Evolutionary conservation across 257 asterid genomes (phyloP).

Genomic region (Solanum lycopersicoides): DNA sequence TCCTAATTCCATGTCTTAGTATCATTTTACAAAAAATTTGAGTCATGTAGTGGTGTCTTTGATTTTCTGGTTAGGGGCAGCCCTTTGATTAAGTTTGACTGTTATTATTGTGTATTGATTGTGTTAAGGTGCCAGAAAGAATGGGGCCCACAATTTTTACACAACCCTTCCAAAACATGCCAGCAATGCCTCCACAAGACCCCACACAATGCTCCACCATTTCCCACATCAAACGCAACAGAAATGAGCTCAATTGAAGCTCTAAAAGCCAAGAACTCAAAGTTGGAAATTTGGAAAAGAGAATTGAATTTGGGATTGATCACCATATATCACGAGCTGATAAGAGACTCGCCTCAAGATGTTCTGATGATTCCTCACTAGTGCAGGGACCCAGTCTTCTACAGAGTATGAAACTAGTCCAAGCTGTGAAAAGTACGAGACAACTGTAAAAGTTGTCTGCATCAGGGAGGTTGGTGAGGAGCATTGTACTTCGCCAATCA

Average conservation of each 20-base stretch:
- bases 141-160: not conserved
- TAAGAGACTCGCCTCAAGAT: too few species aligned
- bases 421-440: too few species aligned
- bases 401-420: too few species aligned
- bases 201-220: not conserved
- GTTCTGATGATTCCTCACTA: too few species aligned
- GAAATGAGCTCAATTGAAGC: not conserved
- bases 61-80: not conserved
- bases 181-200: not conserved
- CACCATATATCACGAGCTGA: not conserved
- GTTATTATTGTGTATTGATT: not conserved
- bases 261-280: not conserved
- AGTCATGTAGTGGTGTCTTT: not conserved
- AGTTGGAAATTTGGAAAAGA: not conserved
- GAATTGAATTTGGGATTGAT: not conserved
- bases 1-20: not conserved
- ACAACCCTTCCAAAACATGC: not conserved
- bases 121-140: not conserved
- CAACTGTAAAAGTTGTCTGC: too few species aligned
- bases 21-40: too few species aligned
- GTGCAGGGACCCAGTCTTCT: too few species aligned
- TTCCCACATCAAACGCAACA: not conserved
- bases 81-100: not conserved
- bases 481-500: too few species aligned
- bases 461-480: too few species aligned